Percentiles rank a stretch among this genome's conserved stretches.
Conservation (phyloP, 177 flowering plant species). For the Vitis hybrid region DNA sequence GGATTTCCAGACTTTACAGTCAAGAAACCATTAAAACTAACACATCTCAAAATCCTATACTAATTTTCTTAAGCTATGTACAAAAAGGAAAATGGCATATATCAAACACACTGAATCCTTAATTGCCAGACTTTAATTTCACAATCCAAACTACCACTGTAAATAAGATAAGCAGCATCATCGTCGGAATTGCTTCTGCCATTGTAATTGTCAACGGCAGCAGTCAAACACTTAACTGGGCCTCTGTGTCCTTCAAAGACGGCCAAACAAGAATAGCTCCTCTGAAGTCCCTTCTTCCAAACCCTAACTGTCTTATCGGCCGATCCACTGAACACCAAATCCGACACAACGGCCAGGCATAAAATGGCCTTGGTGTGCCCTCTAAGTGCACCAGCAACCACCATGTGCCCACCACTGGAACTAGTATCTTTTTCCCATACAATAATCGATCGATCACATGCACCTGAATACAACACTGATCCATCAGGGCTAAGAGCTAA, state of each 20-base stretch:
- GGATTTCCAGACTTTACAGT: too few relatives aligned
- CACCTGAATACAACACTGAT: slow-evolving; percentile 33
- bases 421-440: slow-evolving; percentile 25
- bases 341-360: slow-evolving; percentile 54
- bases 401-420: slow-evolving; percentile 31
- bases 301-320: slow-evolving; percentile 73
- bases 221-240: slow-evolving; percentile 73
- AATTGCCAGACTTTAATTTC: slow-evolving; percentile 34
- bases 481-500: slow-evolving; percentile 29
- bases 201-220: slow-evolving; percentile 18
- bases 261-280: slow-evolving; percentile 52
- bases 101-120: slow-evolving; percentile 16
- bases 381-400: slow-evolving; percentile 64
- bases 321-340: slow-evolving; percentile 76
- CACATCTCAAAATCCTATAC: too few relatives aligned
- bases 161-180: slow-evolving; percentile 24
- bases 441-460: slow-evolving; percentile 34
- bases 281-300: slow-evolving; percentile 50
- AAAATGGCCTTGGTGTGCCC: slow-evolving; percentile 76
- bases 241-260: slow-evolving; percentile 72
- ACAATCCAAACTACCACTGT: slow-evolving; percentile 47
- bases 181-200: slow-evolving; percentile 1
- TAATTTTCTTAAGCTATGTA: too few relatives aligned
- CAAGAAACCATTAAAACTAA: too few relatives aligned
- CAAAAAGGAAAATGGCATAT: background rate